Evolutionary conservation across 2,329 filamentous ascomycete species (phyloP).

Genomic region (Calonectria leucothoes): DNA sequence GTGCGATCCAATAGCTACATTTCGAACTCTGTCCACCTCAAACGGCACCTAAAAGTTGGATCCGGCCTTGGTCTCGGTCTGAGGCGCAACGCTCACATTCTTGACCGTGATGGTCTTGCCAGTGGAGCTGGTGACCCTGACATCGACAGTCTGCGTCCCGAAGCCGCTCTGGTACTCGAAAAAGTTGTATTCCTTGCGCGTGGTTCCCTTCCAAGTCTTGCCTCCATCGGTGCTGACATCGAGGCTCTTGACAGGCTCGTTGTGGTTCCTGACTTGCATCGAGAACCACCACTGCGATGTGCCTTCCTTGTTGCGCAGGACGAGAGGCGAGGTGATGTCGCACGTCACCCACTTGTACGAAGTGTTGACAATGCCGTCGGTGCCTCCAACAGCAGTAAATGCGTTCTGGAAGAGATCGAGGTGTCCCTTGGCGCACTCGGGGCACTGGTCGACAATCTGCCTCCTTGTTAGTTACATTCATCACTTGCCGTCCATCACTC

Average conservation of each 20-base stretch:
- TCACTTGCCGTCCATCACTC: constrained; percentile 33
- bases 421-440: constrained; percentile 53
- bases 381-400: constrained; percentile 51
- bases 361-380: constrained; percentile 50
- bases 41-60: constrained; percentile 45
- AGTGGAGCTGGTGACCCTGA: constrained; percentile 65
- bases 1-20: too few species aligned
- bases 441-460: constrained; percentile 58
- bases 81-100: constrained; percentile 56
- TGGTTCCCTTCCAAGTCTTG: constrained; percentile 68
- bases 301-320: constrained; percentile 57
- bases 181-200: constrained; percentile 68
- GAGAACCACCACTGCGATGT: constrained; percentile 55
- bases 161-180: constrained; percentile 71
- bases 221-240: constrained; percentile 73
- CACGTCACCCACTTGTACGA: constrained; percentile 53
- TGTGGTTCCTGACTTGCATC: constrained; percentile 72
- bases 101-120: constrained; percentile 65
- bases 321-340: constrained; percentile 54
- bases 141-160: constrained; percentile 63
- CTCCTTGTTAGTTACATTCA: not conserved
- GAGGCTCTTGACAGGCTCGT: constrained; percentile 64
- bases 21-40: too few species aligned
- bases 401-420: constrained; percentile 59
- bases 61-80: constrained; percentile 42